Base-by-base conservation (phyloP, 495 filamentous ascomycete genomes). In the Daldinia vernicosa region DNA sequence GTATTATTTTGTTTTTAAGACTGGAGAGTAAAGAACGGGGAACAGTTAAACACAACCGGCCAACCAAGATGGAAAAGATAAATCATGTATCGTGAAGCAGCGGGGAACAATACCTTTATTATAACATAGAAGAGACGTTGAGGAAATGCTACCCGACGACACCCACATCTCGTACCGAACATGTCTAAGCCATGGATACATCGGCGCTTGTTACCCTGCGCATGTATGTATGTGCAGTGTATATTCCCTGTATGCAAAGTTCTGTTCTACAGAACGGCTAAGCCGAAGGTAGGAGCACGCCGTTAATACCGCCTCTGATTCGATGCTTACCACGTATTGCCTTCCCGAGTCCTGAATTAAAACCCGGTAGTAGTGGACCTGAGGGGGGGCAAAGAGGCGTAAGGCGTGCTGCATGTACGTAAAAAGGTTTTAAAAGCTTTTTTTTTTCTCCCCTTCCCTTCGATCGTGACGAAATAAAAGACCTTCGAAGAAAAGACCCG, bases 91-190 rank as follows among this genome's bases (percentile, higher is more conserved):
- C 17, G n/a, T 17, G 43, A 47, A 22, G 43, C 12, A 47, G 17
- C 17, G 19, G 43, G 17, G 43, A 47, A 47, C 8, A 47, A 47
- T 12, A 47, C 43, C 8, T 47, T 47, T 11, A 47, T 22, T 9
- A 47, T 9, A 47, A 47, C 8, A 47, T 22, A 47, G 12, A 47
- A 37, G 45, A 55, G 9, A 33, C 40, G 56, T 19, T 15, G 58
- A 58, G 62, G 43, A 55, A 65, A 70, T 74, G 19, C 56, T 61
- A 69, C 70, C 30, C 59, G 52, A 74, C 61, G 66, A 74, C 62
- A 74, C 70, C 66, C 66, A 74, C 62, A 66, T 24, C 61, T 61
- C 26, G 65, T 59, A 65, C 66, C 59, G 70, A 65, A 66, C 24
- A 70, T 63, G 71, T 33, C 61, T 67, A 37, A 63, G 58, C 70